phyloP scores from a whole-genome alignment of 768 basidiomycete species.

The Hysterangium stoloniferum region DNA sequence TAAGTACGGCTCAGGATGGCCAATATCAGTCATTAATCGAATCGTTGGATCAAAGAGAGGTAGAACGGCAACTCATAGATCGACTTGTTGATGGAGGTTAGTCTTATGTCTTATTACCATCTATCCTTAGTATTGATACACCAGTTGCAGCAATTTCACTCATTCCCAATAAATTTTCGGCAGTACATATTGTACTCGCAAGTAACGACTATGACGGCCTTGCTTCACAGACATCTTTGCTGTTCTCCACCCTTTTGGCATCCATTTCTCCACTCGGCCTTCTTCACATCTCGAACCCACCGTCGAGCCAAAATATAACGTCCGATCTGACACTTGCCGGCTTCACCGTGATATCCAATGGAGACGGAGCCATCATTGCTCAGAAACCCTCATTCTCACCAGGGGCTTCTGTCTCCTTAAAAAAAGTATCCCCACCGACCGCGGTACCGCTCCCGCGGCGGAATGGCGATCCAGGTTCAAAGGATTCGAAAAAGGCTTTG shows the following conservation, averaged over 20 bases:
- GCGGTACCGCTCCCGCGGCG: conserved; percentile 45
- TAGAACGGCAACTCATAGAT: conserved; percentile 79
- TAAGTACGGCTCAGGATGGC: conserved; percentile 70
- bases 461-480: conserved; percentile 41
- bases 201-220: conserved; percentile 54
- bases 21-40: conserved; percentile 65
- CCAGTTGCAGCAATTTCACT: conserved; percentile 47
- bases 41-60: conserved; percentile 31
- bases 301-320: conserved; percentile 36
- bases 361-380: conserved; percentile 44
- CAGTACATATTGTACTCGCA: conserved; percentile 62
- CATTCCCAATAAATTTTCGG: conserved; percentile 45
- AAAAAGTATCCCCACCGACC: conserved; percentile 21
- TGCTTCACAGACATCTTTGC: conserved; percentile 39
- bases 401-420: conserved; percentile 36
- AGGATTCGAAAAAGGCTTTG: conserved; percentile 78
- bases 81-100: conserved; percentile 74
- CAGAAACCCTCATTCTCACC: conserved; percentile 56
- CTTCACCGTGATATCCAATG: conserved; percentile 47
- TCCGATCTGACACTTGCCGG: conserved; percentile 59
- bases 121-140: not conserved
- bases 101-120: conserved; percentile 17
- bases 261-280: conserved; percentile 63
- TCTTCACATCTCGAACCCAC: conserved; percentile 52
- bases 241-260: conserved; percentile 53